phyloP scores from a whole-genome alignment of 1,284 basidiomycete species.

The Phenoliferia sp. region DNA sequence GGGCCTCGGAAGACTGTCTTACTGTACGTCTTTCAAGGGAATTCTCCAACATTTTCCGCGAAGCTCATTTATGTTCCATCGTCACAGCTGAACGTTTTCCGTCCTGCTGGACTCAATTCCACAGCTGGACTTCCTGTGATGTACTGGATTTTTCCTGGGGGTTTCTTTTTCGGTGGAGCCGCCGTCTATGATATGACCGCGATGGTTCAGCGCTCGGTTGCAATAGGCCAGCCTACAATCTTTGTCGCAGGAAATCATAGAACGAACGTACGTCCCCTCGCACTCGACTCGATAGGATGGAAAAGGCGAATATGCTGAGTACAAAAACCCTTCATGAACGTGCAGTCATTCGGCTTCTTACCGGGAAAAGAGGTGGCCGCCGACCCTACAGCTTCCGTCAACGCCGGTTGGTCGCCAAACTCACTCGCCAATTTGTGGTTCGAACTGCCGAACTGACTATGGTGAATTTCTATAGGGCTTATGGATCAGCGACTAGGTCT shows the following conservation, averaged over 20 bases:
- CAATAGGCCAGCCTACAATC: constrained; percentile 2
- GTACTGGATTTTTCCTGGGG: constrained; percentile 39
- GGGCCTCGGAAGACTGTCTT: neutral
- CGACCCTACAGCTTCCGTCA: neutral
- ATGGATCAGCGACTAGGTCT: constrained; percentile 57
- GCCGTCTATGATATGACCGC: constrained; percentile 39
- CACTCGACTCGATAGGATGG: too few relatives aligned
- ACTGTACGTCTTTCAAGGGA: too few relatives aligned
- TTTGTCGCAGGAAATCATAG: constrained; percentile 43
- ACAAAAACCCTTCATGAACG: neutral
- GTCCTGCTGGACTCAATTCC: neutral
- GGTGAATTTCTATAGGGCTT: constrained; percentile 1
- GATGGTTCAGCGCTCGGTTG: constrained; percentile 13
- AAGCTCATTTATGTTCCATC: too few relatives aligned
- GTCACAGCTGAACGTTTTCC: neutral
- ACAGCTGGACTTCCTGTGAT: neutral
- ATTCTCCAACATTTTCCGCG: too few relatives aligned
- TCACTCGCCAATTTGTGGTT: neutral
- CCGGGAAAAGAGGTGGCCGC: constrained; percentile 42
- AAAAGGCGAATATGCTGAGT: too few relatives aligned
- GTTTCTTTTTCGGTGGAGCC: constrained; percentile 29
- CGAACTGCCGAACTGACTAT: neutral
- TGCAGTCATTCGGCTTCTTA: constrained; percentile 45
- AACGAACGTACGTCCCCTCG: constrained; percentile 34
- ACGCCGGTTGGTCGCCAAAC: neutral